Evolutionary conservation across 805 yeast genomes (phyloP).

Genomic region (Allodekkera sacchari): DNA sequence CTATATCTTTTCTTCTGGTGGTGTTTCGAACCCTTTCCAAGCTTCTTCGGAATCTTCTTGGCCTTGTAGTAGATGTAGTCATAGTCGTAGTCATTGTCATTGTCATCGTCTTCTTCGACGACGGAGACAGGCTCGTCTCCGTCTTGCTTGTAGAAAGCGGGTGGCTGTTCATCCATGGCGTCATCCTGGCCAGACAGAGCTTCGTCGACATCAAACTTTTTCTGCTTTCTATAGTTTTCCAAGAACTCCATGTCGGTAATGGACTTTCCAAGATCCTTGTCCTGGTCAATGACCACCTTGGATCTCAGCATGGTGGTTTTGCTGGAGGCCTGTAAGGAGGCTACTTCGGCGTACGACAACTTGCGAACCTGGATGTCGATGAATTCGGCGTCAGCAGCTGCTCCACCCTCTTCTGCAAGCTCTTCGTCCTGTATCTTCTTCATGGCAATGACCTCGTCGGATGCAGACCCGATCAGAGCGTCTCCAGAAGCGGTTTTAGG

Average conservation of each 20-base stretch:
- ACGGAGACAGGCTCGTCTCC: background rate
- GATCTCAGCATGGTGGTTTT: background rate
- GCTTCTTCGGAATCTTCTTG: constrained; percentile 4
- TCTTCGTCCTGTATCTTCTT: constrained; percentile 15
- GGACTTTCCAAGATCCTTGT: constrained; percentile 22
- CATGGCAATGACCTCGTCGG: constrained; percentile 26
- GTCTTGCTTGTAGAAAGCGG: too few species aligned
- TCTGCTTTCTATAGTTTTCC: constrained; percentile 11
- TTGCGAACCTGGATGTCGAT: constrained; percentile 38
- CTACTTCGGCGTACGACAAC: constrained; percentile 48
- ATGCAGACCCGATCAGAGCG: constrained; percentile 8
- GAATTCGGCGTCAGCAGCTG: constrained; percentile 30
- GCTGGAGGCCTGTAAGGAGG: constrained; percentile 22
- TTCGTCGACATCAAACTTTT: constrained; percentile 7
- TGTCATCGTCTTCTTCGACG: background rate
- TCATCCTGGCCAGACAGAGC: background rate
- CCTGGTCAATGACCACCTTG: constrained; percentile 21
- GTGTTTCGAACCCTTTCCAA: constrained; percentile 1
- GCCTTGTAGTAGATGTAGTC: background rate
- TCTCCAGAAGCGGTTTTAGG: too few species aligned
- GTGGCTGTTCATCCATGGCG: background rate
- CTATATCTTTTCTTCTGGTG: background rate
- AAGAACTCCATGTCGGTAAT: constrained; percentile 25
- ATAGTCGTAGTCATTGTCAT: background rate
- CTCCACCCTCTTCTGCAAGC: constrained; percentile 1